Base-by-base conservation (phyloP, 148 eudicot species). In the Cornus florida region DNA sequence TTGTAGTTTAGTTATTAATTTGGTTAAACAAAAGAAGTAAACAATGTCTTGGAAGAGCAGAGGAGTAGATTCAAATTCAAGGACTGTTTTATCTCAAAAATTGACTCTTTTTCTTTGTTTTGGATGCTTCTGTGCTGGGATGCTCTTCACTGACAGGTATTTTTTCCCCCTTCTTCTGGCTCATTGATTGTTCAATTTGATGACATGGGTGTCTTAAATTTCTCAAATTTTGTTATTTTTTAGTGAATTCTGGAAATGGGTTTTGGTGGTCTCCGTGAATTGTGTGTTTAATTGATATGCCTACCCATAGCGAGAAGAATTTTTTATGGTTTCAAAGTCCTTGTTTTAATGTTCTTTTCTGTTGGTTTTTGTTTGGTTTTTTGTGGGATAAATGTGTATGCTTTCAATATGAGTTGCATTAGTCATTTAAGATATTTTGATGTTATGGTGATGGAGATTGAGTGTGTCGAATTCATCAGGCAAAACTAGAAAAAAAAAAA, bases 61-160 rank as follows among this genome's bases (percentile, higher is more conserved):
- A 80, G 86, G 81, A n/a, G 73, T 78, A 80, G 90, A 87, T 75
- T 80, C 84, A 75, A 76, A 79, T 75, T 86, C 83, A 66, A 87
- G 83, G 32, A 85, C 46, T 76, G 69, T 78, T 38, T 35, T 85
- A 24, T 82, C 88, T 10, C 53, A 79, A 78, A 87, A 87, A 75
- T 78, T 75, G 70, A 76, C 90, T 22, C 46, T 87, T 76, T 70
- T 87, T 69, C 86, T 85, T 70, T 87, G 90, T 71, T 73, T 85
- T 81, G 84, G 87, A 8, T 87, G 88, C 84, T 87, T 87, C 75
- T 87, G 87, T 76, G 84, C 79, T 50, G 88, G 88, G 43, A 85
- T 83, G 90, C 78, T 87, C 80, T 87, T 87, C 81, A 87, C 90
- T 19, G 83, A 65, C 86, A 85, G 83, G 88, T 85, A 78, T 33